A percentile compares a stretch with the other conserved stretches of the same genome.
phyloP scores from a whole-genome alignment of 2,329 filamentous ascomycete species.

The Epichloe baconii region DNA sequence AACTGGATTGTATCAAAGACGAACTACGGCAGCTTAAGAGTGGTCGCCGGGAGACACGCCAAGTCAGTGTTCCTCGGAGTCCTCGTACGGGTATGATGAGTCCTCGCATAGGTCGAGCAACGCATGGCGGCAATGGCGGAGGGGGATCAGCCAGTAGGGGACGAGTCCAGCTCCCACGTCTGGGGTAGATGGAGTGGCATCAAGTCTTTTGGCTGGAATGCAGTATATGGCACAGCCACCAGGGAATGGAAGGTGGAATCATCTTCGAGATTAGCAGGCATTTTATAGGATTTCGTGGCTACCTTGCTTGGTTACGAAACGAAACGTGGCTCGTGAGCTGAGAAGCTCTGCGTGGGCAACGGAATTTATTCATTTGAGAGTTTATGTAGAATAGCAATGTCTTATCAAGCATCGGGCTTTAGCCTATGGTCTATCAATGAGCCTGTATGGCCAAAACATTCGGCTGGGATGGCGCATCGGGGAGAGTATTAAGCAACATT shows the following conservation, averaged over 20 bases:
- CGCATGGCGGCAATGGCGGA: conserved; percentile 6
- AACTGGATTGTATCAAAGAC: conserved; percentile 33
- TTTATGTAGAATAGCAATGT: background rate
- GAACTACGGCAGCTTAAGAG: conserved; percentile 35
- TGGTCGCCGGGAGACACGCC: conserved; percentile 41
- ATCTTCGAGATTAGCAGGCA: conserved; percentile 25
- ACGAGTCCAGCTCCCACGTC: conserved; percentile 33
- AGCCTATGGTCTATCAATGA: no score
- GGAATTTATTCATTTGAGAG: background rate
- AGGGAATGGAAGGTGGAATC: conserved; percentile 29
- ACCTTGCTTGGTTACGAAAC: no score
- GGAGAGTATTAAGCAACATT: no score
- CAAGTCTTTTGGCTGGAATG: conserved; percentile 19
- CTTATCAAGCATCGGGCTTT: no score
- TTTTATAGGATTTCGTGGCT: background rate
- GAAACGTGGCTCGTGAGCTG: no score
- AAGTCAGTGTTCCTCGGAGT: conserved; percentile 43
- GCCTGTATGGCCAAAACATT: no score
- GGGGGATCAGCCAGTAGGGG: conserved; percentile 29
- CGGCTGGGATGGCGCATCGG: no score
- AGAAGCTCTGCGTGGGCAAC: background rate
- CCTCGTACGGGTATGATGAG: conserved; percentile 42
- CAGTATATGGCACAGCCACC: conserved; percentile 26
- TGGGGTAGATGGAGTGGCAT: conserved; percentile 15
- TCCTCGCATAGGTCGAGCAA: conserved; percentile 25